A percentile compares a stretch with the other conserved stretches of the same genome.
phyloP scores from a whole-genome alignment of 2,329 filamentous ascomycete genomes.

The Colletotrichum coccodes region DNA sequence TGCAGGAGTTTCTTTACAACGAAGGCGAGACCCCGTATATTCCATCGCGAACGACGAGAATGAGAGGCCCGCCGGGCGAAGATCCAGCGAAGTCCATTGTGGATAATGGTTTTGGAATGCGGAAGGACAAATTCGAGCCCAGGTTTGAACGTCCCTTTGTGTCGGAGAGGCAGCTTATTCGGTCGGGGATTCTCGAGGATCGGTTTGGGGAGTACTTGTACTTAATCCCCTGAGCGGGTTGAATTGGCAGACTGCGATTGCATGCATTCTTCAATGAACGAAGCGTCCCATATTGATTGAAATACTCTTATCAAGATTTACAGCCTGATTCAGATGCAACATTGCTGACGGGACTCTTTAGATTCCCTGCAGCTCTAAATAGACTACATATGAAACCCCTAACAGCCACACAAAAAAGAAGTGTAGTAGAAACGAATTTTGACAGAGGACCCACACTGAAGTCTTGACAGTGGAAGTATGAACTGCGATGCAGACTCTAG shows the following conservation, averaged over 20 bases:
- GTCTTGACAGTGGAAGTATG: too few species aligned
- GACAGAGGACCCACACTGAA: too few species aligned
- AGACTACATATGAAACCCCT: too few species aligned
- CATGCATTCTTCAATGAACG: too few species aligned
- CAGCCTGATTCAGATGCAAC: too few species aligned
- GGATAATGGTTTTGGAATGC: not conserved
- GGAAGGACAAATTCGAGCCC: slow-evolving; percentile 10
- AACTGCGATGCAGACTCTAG: slow-evolving; percentile 50
- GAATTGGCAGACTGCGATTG: too few species aligned
- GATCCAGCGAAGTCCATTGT: not conserved
- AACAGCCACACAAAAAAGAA: too few species aligned
- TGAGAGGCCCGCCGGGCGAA: not conserved
- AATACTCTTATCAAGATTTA: too few species aligned
- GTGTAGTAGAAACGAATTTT: too few species aligned
- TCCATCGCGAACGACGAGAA: not conserved
- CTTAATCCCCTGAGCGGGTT: not conserved
- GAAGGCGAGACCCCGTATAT: slow-evolving; percentile 37
- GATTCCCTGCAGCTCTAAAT: too few species aligned
- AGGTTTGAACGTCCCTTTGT: not conserved
- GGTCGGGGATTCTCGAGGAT: not conserved
- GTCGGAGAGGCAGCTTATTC: not conserved
- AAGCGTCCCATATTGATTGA: too few species aligned
- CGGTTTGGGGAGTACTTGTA: not conserved
- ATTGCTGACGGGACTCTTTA: too few species aligned
- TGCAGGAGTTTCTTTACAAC: slow-evolving; percentile 37